Conservation (phyloP, 169 alveolate species). For the Plasmodium knowlesi region DNA sequence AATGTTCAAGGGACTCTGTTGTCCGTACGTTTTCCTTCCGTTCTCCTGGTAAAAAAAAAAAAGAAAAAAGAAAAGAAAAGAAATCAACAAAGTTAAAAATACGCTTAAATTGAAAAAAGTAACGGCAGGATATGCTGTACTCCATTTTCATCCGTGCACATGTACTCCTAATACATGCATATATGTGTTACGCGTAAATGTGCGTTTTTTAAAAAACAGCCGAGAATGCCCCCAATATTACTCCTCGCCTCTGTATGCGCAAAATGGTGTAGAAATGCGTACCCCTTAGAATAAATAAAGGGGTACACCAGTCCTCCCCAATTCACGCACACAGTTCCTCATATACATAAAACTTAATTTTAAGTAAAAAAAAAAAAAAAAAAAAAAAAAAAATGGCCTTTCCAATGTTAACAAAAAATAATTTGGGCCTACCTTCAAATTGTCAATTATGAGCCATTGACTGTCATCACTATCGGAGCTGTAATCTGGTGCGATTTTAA, state of each 20-base stretch:
- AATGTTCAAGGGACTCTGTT: conserved; percentile 18
- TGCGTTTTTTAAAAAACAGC: background rate
- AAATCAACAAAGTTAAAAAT: background rate
- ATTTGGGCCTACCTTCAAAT: conserved; percentile 54
- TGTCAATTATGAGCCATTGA: conserved; percentile 72
- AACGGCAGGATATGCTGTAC: background rate
- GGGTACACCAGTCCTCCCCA: background rate
- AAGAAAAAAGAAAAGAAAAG: conserved; percentile 4
- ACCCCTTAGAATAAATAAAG: background rate
- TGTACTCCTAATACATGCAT: background rate
- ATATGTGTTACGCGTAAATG: background rate
- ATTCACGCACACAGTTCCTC: background rate
- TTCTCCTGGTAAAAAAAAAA: conserved; percentile 45
- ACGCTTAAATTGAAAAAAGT: background rate
- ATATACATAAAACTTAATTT: background rate
- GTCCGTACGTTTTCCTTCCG: conserved; percentile 14
- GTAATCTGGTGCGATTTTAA: conserved; percentile 24
- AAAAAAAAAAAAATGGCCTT: too few species aligned
- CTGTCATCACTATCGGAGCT: conserved; percentile 56
- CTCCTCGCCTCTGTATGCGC: background rate
- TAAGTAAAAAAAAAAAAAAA: background rate
- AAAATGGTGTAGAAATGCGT: background rate
- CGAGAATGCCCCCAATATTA: background rate
- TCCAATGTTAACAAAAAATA: background rate
- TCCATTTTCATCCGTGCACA: background rate